These are phyloP conservation scores for Phytophthora pistaciae DNA, from an alignment of 352 stramenopile genomes.

Conservation along the genomic window DNA sequence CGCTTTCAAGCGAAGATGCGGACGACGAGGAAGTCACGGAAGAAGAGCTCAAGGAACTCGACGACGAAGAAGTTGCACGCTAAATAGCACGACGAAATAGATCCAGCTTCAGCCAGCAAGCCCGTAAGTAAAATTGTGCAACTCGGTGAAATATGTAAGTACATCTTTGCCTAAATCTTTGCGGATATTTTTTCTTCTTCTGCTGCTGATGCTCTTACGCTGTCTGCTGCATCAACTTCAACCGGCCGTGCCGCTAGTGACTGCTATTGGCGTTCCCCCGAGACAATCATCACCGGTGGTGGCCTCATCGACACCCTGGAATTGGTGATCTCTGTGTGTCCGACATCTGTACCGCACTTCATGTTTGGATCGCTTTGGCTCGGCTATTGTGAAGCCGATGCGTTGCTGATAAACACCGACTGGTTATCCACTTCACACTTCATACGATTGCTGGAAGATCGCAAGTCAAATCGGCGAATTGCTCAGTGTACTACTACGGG, in stretches of 20 bases:
- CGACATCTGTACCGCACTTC: background rate
- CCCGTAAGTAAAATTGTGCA: background rate
- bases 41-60: constrained; percentile 25
- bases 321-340: background rate
- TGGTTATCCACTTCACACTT: background rate
- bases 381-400: background rate
- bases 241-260: background rate
- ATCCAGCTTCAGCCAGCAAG: background rate
- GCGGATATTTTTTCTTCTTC: too few species aligned
- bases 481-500: too few species aligned
- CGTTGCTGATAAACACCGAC: background rate
- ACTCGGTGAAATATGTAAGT: background rate
- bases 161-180: background rate
- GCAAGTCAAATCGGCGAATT: too few species aligned
- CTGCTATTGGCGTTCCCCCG: too few species aligned
- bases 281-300: too few species aligned
- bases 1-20: constrained; percentile 6
- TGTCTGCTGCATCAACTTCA: background rate
- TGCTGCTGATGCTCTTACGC: background rate
- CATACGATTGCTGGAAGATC: background rate
- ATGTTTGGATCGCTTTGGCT: background rate
- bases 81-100: background rate
- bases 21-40: constrained; percentile 29
- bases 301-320: too few species aligned
- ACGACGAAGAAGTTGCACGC: constrained; percentile 13